phyloP scores from a whole-genome alignment of 2,329 filamentous ascomycete genomes.

The Xylaria sp. region DNA sequence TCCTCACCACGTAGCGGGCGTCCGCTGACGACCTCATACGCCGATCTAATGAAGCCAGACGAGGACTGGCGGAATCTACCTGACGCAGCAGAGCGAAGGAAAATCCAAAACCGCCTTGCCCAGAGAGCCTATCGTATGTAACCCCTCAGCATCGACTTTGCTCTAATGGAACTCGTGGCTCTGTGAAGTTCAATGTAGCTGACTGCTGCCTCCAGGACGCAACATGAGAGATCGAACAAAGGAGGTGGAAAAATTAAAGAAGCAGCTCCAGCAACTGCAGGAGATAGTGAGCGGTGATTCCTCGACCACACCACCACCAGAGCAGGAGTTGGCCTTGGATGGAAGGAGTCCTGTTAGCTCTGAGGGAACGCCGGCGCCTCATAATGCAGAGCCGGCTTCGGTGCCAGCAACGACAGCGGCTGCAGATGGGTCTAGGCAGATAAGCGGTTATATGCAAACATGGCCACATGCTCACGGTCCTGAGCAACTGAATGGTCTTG shows the following conservation, averaged over 20 bases:
- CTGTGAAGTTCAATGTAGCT: constrained; percentile 11
- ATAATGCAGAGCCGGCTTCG: constrained; percentile 33
- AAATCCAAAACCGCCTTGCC: constrained; percentile 51
- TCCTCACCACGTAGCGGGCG: constrained; percentile 48
- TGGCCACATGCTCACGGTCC: constrained; percentile 43
- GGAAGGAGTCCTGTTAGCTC: constrained; percentile 43
- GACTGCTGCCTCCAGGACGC: constrained; percentile 40
- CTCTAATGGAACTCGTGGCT: neutral
- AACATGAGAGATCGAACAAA: constrained; percentile 50
- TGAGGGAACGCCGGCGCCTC: constrained; percentile 34
- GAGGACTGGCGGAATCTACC: constrained; percentile 51
- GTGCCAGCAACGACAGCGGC: constrained; percentile 35
- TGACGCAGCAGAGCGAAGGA: constrained; percentile 48
- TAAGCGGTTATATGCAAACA: constrained; percentile 45
- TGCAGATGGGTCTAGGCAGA: constrained; percentile 39
- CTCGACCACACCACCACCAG: constrained; percentile 45
- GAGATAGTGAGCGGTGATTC: constrained; percentile 43
- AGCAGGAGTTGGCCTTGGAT: constrained; percentile 43
- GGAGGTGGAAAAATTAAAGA: constrained; percentile 49
- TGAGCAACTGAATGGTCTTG: constrained; percentile 43
- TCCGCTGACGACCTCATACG: constrained; percentile 49
- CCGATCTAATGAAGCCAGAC: constrained; percentile 50
- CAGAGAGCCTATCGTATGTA: constrained; percentile 50
- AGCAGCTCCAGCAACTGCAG: constrained; percentile 48
- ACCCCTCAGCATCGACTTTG: neutral